Evolutionary conservation across 2,329 filamentous ascomycete genomes (phyloP).

Genomic region (Aureobasidium subglaciale): DNA sequence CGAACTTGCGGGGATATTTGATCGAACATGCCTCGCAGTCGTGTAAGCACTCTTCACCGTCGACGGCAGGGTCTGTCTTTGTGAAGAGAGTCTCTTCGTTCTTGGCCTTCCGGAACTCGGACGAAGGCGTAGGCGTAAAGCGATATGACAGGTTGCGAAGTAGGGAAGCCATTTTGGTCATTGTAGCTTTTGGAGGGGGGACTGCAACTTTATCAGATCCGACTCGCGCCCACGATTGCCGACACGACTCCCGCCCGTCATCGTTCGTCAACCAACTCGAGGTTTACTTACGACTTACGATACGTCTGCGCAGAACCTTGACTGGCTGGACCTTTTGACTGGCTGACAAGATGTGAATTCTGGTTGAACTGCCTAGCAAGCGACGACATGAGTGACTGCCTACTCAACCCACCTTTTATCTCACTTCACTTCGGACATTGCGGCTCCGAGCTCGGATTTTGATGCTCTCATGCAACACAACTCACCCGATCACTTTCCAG

Average conservation of each 20-base stretch:
- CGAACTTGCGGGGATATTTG: constrained; percentile 66
- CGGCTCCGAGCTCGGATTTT: not conserved
- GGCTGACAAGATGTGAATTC: not conserved
- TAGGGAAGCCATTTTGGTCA: constrained; percentile 22
- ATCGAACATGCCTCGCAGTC: constrained; percentile 80
- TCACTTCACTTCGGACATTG: constrained; percentile 1
- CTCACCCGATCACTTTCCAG: not conserved
- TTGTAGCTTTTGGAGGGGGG: not conserved
- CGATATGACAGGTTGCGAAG: constrained; percentile 21
- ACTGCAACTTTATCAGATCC: constrained; percentile 11
- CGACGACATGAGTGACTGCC: not conserved
- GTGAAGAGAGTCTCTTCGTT: constrained; percentile 58
- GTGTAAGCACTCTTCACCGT: constrained; percentile 81
- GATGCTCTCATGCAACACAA: not conserved
- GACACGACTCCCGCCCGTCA: not conserved
- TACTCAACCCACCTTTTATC: not conserved
- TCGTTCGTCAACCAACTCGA: not conserved
- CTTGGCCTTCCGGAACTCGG: constrained; percentile 42
- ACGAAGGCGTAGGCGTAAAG: constrained; percentile 23
- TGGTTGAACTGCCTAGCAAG: not conserved
- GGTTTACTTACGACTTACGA: too few species aligned
- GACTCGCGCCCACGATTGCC: not conserved
- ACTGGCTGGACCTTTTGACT: not conserved
- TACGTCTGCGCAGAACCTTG: not conserved
- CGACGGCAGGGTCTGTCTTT: constrained; percentile 64